Conservation (phyloP, 345 rosid species). For the sweet orange (Citrus sinensis) region DVS_A1.0 CM039167.1:3423001-3423500, state of each 20-base stretch:
- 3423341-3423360: slow-evolving; percentile 24
- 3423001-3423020: neutral
- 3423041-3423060: neutral
- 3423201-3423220: neutral
- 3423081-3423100: neutral
- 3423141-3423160: too few species aligned
- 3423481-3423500: too few species aligned
- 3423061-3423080: neutral
- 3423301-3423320: neutral
- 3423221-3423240: neutral
- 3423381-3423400: slow-evolving; percentile 12
- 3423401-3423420: slow-evolving; percentile 27
- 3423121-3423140: too few species aligned
- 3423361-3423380: slow-evolving; percentile 30
- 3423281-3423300: neutral
- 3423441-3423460: too few species aligned
- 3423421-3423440: too few species aligned
- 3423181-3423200: neutral
- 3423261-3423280: neutral
- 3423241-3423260: neutral
- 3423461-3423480: too few species aligned
- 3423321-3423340: slow-evolving; percentile 17
- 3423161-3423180: neutral
- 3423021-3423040: neutral
- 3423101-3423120: too few species aligned